phyloP scores from a whole-genome alignment of 2,329 filamentous ascomycete genomes.

The Gaeumannomyces sp. region DNA sequence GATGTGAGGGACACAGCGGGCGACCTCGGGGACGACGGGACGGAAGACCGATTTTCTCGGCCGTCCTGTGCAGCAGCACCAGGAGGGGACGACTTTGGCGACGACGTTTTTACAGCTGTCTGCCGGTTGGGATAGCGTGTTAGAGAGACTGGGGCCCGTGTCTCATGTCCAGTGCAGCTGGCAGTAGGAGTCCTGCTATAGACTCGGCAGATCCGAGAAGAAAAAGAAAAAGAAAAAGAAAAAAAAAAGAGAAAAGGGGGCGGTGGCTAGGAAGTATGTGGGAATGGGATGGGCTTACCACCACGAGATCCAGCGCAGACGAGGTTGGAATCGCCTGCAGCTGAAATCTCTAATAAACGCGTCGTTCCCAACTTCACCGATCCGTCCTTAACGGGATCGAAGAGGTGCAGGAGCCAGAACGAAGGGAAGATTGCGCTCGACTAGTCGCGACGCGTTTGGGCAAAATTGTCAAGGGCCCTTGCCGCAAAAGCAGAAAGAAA shows the following conservation, averaged over 20 bases:
- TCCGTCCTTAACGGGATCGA: conserved; percentile 4
- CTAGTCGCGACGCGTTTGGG: conserved; percentile 12
- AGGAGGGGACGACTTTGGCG: conserved; percentile 44
- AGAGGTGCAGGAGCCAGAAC: conserved; percentile 12
- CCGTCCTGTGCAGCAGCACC: conserved; percentile 57
- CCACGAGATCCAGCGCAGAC: conserved; percentile 57
- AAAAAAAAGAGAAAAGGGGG: not conserved
- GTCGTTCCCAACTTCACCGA: conserved; percentile 5
- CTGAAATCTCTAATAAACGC: conserved; percentile 40
- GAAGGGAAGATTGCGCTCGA: conserved; percentile 3
- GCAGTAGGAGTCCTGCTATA: not conserved
- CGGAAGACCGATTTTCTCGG: conserved; percentile 30
- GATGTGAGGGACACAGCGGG: conserved; percentile 57
- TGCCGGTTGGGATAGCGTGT: not conserved
- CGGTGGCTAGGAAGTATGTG: not conserved
- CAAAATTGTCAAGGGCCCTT: conserved; percentile 6
- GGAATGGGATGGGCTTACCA: conserved; percentile 32
- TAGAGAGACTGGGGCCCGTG: conserved; percentile 21
- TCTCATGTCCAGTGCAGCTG: conserved; percentile 11
- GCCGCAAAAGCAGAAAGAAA: not conserved
- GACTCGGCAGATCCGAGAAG: not conserved
- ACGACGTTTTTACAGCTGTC: conserved; percentile 45
- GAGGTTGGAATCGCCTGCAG: conserved; percentile 51
- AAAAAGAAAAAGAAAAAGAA: too few relatives aligned
- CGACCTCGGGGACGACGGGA: conserved; percentile 38